phyloP scores from a whole-genome alignment of 1,284 basidiomycete genomes.

The Ustilago loliicola region DNA sequence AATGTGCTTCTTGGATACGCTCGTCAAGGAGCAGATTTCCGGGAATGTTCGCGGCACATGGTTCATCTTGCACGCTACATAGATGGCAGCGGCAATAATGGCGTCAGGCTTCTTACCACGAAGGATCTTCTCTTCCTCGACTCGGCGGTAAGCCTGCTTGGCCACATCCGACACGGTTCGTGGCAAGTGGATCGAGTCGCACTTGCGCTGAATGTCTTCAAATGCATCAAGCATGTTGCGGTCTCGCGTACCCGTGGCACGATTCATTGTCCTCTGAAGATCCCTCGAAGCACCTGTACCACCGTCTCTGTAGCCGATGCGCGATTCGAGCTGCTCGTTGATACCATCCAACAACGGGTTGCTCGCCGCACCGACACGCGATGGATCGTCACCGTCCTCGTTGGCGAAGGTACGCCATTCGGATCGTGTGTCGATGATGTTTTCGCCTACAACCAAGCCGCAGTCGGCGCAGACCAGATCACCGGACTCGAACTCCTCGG shows the following conservation, averaged over 20 bases:
- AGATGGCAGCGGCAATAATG: slow-evolving; percentile 96
- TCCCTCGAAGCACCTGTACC: slow-evolving; percentile 91
- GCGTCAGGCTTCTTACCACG: slow-evolving; percentile 92
- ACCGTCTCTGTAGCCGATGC: slow-evolving; percentile 94
- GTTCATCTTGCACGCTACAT: slow-evolving; percentile 94
- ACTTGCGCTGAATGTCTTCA: slow-evolving; percentile 90
- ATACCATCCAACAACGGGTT: slow-evolving; percentile 91
- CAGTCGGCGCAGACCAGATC: slow-evolving; percentile 97
- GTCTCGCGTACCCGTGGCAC: slow-evolving; percentile 79
- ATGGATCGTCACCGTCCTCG: slow-evolving; percentile 95
- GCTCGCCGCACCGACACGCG: slow-evolving; percentile 96
- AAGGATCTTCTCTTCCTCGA: slow-evolving; percentile 92
- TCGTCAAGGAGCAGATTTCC: slow-evolving; percentile 92
- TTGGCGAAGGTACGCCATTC: slow-evolving; percentile 99
- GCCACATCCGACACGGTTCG: slow-evolving; percentile 94
- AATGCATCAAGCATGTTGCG: slow-evolving; percentile 88
- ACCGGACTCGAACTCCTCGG: slow-evolving; percentile 97
- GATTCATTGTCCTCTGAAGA: slow-evolving; percentile 88
- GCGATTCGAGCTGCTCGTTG: slow-evolving; percentile 91
- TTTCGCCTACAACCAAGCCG: slow-evolving; percentile 93
- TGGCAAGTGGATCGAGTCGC: slow-evolving; percentile 92
- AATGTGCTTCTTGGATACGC: slow-evolving; percentile 93
- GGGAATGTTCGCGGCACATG: slow-evolving; percentile 94
- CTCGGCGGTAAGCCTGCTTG: slow-evolving; percentile 96
- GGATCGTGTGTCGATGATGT: slow-evolving; percentile 96